phyloP scores from a whole-genome alignment of 1,284 basidiomycete species.

The Tylopilus microsporus region DNA sequence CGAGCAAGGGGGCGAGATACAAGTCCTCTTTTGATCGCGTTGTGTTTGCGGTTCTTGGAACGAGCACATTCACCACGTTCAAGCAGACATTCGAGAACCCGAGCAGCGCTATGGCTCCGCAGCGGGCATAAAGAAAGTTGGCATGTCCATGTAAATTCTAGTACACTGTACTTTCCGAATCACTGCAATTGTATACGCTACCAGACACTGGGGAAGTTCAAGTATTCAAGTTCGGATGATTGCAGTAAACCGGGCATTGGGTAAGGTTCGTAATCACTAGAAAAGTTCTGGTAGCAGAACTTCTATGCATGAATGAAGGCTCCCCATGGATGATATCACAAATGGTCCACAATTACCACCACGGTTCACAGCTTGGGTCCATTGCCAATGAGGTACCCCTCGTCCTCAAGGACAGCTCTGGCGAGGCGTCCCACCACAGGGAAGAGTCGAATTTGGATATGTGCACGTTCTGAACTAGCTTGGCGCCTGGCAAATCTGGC shows the following conservation, averaged over 20 bases:
- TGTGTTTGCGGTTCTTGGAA: slow-evolving; percentile 60
- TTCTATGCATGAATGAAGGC: slow-evolving; percentile 2
- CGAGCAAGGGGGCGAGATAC: slow-evolving; percentile 46
- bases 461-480: slow-evolving; percentile 78
- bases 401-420: slow-evolving; percentile 52
- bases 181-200: too few species aligned
- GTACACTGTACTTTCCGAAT: too few species aligned
- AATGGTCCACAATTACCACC: neutral
- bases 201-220: too few species aligned
- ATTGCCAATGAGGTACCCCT: slow-evolving; percentile 35
- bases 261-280: neutral
- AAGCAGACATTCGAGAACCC: slow-evolving; percentile 34
- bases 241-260: too few species aligned
- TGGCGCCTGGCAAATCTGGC: slow-evolving; percentile 82
- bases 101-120: neutral
- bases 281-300: slow-evolving; percentile 20
- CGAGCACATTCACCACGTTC: slow-evolving; percentile 48
- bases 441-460: slow-evolving; percentile 53
- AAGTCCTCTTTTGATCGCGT: slow-evolving; percentile 54
- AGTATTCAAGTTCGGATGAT: too few species aligned
- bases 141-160: too few species aligned
- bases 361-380: slow-evolving; percentile 36
- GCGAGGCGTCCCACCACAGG: slow-evolving; percentile 64
- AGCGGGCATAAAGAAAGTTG: too few species aligned
- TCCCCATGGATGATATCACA: slow-evolving; percentile 7